A percentile compares a stretch with the other conserved stretches of the same genome.
These are phyloP conservation scores for Chenopodium album DNA, from an alignment of 148 eudicot species.

Conservation along the genomic window DNA sequence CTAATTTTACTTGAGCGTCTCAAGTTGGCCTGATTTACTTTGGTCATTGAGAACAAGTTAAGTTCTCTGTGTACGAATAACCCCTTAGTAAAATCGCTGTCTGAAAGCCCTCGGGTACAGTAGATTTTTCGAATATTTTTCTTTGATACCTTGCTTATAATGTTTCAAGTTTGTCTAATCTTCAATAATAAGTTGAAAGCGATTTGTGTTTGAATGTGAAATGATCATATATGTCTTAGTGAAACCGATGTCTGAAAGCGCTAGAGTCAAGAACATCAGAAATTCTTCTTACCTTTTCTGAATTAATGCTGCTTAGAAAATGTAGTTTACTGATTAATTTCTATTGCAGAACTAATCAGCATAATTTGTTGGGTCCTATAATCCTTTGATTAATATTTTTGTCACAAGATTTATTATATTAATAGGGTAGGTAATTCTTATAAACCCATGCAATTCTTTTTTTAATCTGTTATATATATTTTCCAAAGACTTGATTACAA, in stretches of 20 bases:
- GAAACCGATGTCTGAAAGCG: background rate
- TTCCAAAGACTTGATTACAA: background rate
- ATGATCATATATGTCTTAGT: background rate
- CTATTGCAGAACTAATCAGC: background rate
- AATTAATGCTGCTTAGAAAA: background rate
- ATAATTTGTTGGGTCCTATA: background rate
- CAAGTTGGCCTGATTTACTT: background rate
- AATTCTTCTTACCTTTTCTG: background rate
- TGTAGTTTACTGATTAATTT: too few species aligned
- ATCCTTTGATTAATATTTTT: background rate
- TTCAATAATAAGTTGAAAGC: background rate
- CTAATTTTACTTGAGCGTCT: background rate
- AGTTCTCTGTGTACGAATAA: background rate
- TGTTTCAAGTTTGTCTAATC: constrained; percentile 1
- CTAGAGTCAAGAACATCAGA: background rate
- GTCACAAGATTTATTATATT: background rate
- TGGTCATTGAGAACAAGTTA: background rate
- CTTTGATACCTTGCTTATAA: background rate
- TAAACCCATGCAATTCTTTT: background rate
- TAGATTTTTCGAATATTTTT: background rate
- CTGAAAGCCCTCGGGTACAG: background rate
- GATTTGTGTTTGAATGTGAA: background rate
- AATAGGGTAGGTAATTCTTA: background rate
- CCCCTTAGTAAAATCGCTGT: background rate
- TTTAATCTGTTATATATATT: background rate